Evolutionary conservation across 2,329 filamentous ascomycete genomes (phyloP).

Genomic region (Hymenoscyphus infarciens): DNA sequence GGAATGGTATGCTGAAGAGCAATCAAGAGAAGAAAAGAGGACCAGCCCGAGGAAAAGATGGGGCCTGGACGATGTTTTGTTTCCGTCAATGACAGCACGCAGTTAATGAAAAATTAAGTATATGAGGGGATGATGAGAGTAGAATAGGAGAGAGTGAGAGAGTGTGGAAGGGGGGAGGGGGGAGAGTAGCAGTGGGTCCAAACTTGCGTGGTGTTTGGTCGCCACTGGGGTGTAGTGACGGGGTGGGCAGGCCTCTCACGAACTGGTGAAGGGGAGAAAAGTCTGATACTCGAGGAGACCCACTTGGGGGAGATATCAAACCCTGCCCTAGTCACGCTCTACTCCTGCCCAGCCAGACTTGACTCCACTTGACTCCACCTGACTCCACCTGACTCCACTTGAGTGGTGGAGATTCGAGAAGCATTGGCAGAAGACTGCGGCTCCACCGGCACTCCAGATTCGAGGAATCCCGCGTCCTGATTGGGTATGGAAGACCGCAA

Average conservation of each 20-base stretch:
- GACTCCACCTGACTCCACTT: neutral
- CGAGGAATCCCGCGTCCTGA: neutral
- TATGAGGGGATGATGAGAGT: conserved; percentile 21
- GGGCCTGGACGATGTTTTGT: conserved; percentile 25
- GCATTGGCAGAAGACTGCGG: neutral
- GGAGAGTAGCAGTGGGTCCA: neutral
- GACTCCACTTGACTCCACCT: neutral
- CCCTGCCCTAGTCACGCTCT: neutral
- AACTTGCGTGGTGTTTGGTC: neutral
- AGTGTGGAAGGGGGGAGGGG: conserved; percentile 13
- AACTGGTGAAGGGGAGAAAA: neutral
- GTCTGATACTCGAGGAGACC: conserved; percentile 1
- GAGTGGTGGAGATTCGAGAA: neutral
- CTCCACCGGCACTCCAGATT: neutral
- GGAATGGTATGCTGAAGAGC: conserved; percentile 23
- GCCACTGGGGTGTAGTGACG: neutral
- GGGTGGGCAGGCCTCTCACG: neutral
- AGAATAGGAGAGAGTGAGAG: conserved; percentile 9
- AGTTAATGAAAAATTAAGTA: conserved; percentile 16
- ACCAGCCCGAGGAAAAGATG: conserved; percentile 28
- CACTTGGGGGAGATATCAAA: conserved; percentile 1
- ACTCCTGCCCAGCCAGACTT: neutral
- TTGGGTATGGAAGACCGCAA: neutral
- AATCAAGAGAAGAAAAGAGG: conserved; percentile 11
- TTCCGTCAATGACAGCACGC: conserved; percentile 16